phyloP scores from a whole-genome alignment of 352 stramenopile species.

The Globisporangium iwayamae region DNA sequence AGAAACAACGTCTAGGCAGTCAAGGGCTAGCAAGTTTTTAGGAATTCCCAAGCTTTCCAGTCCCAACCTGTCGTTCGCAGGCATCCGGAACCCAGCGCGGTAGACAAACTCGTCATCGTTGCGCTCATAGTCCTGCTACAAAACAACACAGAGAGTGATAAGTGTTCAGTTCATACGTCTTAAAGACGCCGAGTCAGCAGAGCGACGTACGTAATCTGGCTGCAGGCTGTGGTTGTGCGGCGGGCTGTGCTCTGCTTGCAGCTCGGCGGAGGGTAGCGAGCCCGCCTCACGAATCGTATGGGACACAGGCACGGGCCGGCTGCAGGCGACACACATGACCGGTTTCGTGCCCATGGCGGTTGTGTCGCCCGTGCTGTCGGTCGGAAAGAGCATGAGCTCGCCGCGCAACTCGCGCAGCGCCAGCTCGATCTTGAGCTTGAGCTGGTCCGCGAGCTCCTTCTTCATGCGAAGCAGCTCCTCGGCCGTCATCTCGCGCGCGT shows the following conservation, averaged over 20 bases:
- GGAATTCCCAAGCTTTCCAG: neutral
- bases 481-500: conserved; percentile 52
- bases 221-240: conserved; percentile 16
- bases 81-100: conserved; percentile 82
- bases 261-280: conserved; percentile 39
- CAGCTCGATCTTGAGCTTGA: conserved; percentile 49
- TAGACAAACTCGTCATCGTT: conserved; percentile 77
- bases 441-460: conserved; percentile 64
- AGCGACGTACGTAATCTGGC: conserved; percentile 19
- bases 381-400: conserved; percentile 56
- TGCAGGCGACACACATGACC: conserved; percentile 82
- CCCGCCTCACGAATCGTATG: conserved; percentile 44
- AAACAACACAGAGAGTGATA: conserved; percentile 10
- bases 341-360: conserved; percentile 77
- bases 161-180: neutral
- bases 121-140: conserved; percentile 52
- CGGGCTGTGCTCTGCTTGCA: conserved; percentile 21
- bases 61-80: conserved; percentile 59
- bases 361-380: conserved; percentile 45
- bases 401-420: conserved; percentile 57
- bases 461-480: conserved; percentile 60
- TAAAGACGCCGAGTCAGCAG: neutral
- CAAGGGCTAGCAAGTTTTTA: neutral
- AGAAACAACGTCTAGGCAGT: neutral
- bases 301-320: conserved; percentile 67